Evolutionary conservation across 2,329 filamentous ascomycete genomes (phyloP).

Genomic region (Calonectria pteridis): DNA sequence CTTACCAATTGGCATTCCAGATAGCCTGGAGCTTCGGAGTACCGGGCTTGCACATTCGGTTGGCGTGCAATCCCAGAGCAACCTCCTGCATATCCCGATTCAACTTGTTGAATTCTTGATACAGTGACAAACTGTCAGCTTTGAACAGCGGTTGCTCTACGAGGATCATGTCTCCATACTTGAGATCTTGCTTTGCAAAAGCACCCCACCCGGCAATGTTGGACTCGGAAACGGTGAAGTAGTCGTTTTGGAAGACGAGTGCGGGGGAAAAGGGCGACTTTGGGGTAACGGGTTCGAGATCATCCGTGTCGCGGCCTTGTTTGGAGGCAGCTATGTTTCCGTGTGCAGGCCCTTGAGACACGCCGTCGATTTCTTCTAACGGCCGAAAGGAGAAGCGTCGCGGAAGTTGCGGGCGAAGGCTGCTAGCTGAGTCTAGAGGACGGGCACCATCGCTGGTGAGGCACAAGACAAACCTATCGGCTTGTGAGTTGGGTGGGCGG

Average conservation of each 20-base stretch:
- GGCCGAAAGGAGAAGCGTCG: conserved; percentile 28
- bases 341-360: background rate
- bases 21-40: conserved; percentile 51
- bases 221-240: conserved; percentile 57
- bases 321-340: background rate
- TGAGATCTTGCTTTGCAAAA: conserved; percentile 58
- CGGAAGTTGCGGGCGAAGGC: conserved; percentile 19
- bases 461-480: conserved; percentile 30
- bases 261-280: background rate
- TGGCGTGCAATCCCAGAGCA: conserved; percentile 55
- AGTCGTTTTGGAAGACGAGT: conserved; percentile 52
- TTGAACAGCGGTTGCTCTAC: conserved; percentile 59
- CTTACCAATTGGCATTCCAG: conserved; percentile 62
- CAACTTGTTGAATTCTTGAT: conserved; percentile 53
- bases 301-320: background rate
- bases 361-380: conserved; percentile 11
- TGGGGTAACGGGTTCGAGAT: background rate
- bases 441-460: conserved; percentile 27
- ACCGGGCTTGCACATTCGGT: conserved; percentile 45
- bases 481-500: background rate
- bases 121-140: conserved; percentile 45
- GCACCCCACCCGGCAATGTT: conserved; percentile 59
- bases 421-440: conserved; percentile 18
- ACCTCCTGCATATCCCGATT: conserved; percentile 44
- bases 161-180: conserved; percentile 55